Evolutionary conservation across 2,329 filamentous ascomycete genomes (phyloP), one percentile per base, ranked within the genome.

Genomic region (Curvularia verruculosa): DNA sequence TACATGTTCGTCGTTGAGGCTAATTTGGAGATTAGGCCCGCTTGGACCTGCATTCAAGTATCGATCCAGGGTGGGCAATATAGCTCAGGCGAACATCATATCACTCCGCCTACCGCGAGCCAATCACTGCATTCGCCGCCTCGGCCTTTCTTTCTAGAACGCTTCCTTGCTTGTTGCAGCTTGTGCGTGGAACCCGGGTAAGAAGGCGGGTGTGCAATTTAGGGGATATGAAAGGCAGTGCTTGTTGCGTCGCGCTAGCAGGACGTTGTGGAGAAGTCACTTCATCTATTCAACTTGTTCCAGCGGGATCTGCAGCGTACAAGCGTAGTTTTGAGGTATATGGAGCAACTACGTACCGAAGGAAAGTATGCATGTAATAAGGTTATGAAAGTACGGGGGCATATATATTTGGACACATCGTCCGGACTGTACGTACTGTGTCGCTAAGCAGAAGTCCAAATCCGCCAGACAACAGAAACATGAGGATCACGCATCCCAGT

Each of bases 11-110:
- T 37, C 18, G 23, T 36, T 58, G 52, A 52, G 58, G 53, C 60
- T 70, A 64, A 72, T 74, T 47, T 72, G 64, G 64, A 56, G 34
- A 59, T 49, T 60, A 68, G 69, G 66, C 52, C 68, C 64, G 69
- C 43, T 53, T 56, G 69, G 64, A 70, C 64, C 68, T 68, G 63
- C 66, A 71, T 63, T 61, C 62, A 56, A 63, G 65, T 54, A 58
- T 60, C 13, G 46, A 65, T 45, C 64, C 56, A 59, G 63, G 62
- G 52, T 47, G 37, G 23, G 48, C 31, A 63, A 63, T 61, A 57
- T 61, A 43, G 24, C 28, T 58, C 56, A 46, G 49, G 43, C 50
- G 26, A 55, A 44, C 39, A 39, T 43, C 18, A 55, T 15, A 13
- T 24, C 34, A 50, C 31, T 36, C 28, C 18, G 15, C 4, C 45